Evolutionary conservation across 2,329 filamentous ascomycete genomes (phyloP).

Genomic region (Aspergillus sp.): DNA sequence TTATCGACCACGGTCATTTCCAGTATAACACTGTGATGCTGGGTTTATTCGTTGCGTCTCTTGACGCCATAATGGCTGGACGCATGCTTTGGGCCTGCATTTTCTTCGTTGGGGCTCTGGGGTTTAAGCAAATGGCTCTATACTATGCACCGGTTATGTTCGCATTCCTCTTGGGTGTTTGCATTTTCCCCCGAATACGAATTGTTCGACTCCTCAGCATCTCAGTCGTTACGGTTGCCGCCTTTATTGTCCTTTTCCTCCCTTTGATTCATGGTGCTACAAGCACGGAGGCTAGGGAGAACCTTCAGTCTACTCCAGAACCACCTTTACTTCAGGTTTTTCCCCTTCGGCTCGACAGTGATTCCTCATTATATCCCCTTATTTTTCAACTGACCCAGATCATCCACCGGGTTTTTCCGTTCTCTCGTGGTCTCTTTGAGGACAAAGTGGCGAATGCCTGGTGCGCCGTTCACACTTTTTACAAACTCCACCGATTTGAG

Average conservation of each 20-base stretch:
- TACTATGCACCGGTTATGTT: constrained; percentile 96
- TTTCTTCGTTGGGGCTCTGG: constrained; percentile 90
- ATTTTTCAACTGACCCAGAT: constrained; percentile 79
- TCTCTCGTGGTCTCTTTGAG: constrained; percentile 92
- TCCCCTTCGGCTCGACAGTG: constrained; percentile 58
- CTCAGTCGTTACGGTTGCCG: constrained; percentile 66
- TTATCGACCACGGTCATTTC: constrained; percentile 94
- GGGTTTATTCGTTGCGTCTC: constrained; percentile 78
- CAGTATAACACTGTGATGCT: constrained; percentile 99
- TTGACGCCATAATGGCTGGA: constrained; percentile 85
- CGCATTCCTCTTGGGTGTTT: constrained; percentile 83
- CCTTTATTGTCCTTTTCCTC: constrained; percentile 73
- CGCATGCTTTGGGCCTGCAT: constrained; percentile 84
- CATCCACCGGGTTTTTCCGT: constrained; percentile 91
- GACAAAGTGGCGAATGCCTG: constrained; percentile 99
- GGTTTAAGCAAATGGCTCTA: constrained; percentile 98
- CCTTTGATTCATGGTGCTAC: constrained; percentile 73
- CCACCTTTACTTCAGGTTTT: constrained; percentile 61
- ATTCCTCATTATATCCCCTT: constrained; percentile 70
- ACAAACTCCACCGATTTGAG: constrained; percentile 80
- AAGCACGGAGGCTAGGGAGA: constrained; percentile 66
- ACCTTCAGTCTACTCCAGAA: constrained; percentile 61
- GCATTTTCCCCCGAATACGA: constrained; percentile 72
- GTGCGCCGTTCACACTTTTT: constrained; percentile 85
- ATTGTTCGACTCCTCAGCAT: constrained; percentile 70